Percentiles rank a stretch among this genome's conserved stretches.
These are phyloP conservation scores for Podaxis sp. DNA, from an alignment of 768 basidiomycete genomes.

Conservation along the genomic window DNA sequence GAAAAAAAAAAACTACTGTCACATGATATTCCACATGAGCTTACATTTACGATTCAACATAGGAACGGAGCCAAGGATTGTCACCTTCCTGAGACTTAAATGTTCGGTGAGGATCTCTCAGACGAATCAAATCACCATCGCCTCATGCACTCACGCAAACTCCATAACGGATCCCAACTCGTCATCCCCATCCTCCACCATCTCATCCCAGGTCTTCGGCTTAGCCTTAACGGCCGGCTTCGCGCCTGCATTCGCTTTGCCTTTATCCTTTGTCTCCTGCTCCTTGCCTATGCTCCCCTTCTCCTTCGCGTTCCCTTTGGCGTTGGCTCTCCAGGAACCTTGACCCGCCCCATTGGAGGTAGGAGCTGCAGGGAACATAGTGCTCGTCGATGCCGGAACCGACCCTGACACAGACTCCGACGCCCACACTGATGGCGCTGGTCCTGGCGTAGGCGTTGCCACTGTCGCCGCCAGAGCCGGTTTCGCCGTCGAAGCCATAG, in stretches of 20 bases:
- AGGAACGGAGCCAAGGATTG: too few relatives aligned
- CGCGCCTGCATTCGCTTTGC: not conserved
- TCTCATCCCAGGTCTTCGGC: constrained; percentile 8
- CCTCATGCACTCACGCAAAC: not conserved
- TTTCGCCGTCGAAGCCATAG: not conserved
- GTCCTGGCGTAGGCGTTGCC: not conserved
- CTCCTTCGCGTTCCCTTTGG: not conserved
- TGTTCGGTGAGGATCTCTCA: not conserved
- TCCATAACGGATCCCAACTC: constrained; percentile 12
- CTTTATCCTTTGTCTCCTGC: not conserved
- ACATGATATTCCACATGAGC: too few relatives aligned
- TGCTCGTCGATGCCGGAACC: not conserved
- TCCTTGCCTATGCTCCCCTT: not conserved
- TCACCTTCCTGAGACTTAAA: not conserved
- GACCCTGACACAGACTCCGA: not conserved
- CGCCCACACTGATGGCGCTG: not conserved
- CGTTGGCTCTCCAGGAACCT: not conserved
- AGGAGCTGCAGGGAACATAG: too few relatives aligned
- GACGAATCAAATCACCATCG: not conserved
- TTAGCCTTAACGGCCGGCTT: not conserved
- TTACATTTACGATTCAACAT: too few relatives aligned
- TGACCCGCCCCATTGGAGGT: not conserved
- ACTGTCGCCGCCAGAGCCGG: not conserved
- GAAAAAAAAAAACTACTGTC: too few relatives aligned
- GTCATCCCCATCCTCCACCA: constrained; percentile 9